Conservation (phyloP, 169 alveolate genomes). For the Cryptosporidium baileyi region DNA sequence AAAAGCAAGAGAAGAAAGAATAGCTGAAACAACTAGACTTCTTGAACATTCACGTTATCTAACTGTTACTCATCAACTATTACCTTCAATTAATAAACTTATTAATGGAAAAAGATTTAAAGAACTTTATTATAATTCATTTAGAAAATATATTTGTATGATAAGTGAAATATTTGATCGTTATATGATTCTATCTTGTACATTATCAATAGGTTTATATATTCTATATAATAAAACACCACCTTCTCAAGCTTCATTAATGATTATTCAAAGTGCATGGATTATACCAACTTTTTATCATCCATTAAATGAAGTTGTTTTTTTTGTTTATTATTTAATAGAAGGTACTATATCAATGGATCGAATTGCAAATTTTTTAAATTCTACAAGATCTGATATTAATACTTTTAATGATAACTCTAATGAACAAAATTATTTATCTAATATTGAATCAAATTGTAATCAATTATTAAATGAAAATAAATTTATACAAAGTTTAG, state of each 20-base stretch:
- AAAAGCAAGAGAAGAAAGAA: conserved; percentile 64
- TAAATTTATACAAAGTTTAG: not conserved
- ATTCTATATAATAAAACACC: conserved; percentile 23
- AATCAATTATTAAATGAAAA: not conserved
- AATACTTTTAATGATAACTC: not conserved
- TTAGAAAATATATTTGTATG: conserved; percentile 50
- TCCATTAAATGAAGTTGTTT: conserved; percentile 28
- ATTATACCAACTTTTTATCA: conserved; percentile 50
- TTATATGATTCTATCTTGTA: conserved; percentile 26
- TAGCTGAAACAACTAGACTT: conserved; percentile 7
- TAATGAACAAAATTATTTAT: not conserved
- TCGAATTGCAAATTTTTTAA: conserved; percentile 45
- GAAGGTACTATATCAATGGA: conserved; percentile 42
- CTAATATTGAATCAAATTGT: not conserved
- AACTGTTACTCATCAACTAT: conserved; percentile 54
- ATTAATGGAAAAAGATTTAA: not conserved
- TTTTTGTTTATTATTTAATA: conserved; percentile 7
- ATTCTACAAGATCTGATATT: not conserved
- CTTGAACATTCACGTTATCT: conserved; percentile 49
- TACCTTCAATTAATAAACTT: conserved; percentile 5
- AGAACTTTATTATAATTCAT: conserved; percentile 35
- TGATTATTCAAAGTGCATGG: conserved; percentile 61
- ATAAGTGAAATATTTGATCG: conserved; percentile 27
- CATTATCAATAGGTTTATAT: conserved; percentile 18
- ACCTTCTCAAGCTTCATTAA: conserved; percentile 20